Evolutionary conservation across 1,139 yeast genomes (phyloP).

Genomic region (Arxiozyma slooffiae): DNA sequence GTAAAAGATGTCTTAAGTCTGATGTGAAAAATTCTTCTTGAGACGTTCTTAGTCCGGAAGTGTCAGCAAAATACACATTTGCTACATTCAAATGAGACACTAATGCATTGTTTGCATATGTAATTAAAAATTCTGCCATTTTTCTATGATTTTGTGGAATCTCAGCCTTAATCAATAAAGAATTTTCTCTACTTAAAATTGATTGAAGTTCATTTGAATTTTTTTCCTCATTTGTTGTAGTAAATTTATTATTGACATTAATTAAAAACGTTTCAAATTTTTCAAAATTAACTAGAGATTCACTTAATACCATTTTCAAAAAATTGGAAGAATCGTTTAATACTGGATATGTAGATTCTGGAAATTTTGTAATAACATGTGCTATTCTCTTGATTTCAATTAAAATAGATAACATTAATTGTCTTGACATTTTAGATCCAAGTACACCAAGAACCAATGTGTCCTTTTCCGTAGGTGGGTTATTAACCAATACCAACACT

Average conservation of each 20-base stretch:
- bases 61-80: conserved; percentile 25
- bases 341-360: conserved; percentile 29
- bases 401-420: conserved; percentile 25
- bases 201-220: conserved; percentile 4
- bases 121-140: conserved; percentile 22
- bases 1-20: conserved; percentile 16
- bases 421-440: conserved; percentile 29
- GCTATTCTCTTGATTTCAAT: conserved; percentile 28
- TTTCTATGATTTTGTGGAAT: conserved; percentile 20
- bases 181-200: conserved; percentile 20
- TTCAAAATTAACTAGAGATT: conserved; percentile 29
- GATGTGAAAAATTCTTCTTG: conserved; percentile 22
- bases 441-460: conserved; percentile 27
- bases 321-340: conserved; percentile 29
- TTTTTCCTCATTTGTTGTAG: conserved; percentile 23
- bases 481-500: conserved; percentile 23
- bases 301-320: conserved; percentile 25
- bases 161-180: conserved; percentile 27
- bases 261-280: conserved; percentile 28
- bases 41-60: conserved; percentile 25
- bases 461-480: conserved; percentile 15
- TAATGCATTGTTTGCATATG: conserved; percentile 23
- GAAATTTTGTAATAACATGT: conserved; percentile 26
- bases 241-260: conserved; percentile 27
- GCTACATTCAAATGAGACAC: conserved; percentile 27